Conservation (phyloP, 768 basidiomycete genomes). For the Botryobasidium botryosum region DNA sequence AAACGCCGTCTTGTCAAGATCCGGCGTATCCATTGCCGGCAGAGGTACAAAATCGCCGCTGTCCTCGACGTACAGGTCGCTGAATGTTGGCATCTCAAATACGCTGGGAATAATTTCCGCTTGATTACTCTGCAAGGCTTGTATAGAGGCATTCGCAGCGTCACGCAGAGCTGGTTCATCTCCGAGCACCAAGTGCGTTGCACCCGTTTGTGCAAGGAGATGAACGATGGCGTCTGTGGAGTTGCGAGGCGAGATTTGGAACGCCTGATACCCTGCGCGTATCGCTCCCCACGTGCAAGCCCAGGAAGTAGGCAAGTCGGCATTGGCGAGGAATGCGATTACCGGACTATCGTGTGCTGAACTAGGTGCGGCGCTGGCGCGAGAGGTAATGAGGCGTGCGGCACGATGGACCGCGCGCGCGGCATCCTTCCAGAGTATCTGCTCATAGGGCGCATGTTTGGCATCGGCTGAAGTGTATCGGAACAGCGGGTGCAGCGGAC, state of each 20-base stretch:
- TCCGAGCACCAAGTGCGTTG: constrained; percentile 16
- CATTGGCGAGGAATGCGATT: constrained; percentile 17
- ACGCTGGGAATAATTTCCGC: too few relatives aligned
- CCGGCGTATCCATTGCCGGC: too few relatives aligned
- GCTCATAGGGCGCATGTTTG: constrained; percentile 17
- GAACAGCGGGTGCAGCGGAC: constrained; percentile 21
- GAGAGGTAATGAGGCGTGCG: background rate
- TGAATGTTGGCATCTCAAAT: too few relatives aligned
- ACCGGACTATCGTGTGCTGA: constrained; percentile 5
- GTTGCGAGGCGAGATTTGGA: constrained; percentile 23
- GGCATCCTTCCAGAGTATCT: constrained; percentile 11
- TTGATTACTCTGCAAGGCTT: too few relatives aligned
- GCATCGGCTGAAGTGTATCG: too few relatives aligned
- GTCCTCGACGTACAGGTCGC: too few relatives aligned
- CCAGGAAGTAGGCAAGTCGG: constrained; percentile 12
- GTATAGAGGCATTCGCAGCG: too few relatives aligned
- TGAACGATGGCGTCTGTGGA: constrained; percentile 23
- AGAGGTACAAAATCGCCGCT: too few relatives aligned
- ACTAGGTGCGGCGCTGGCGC: background rate
- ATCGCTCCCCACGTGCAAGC: constrained; percentile 10
- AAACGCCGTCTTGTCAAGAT: constrained; percentile 10
- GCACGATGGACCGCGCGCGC: constrained; percentile 10
- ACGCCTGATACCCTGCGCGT: constrained; percentile 14
- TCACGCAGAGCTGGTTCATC: too few relatives aligned
- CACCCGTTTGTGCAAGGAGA: constrained; percentile 17